Evolutionary conservation across 2,329 filamentous ascomycete species (phyloP), one percentile per base, ranked within the genome.

Genomic region (Xenoacremonium recifei): DNA sequence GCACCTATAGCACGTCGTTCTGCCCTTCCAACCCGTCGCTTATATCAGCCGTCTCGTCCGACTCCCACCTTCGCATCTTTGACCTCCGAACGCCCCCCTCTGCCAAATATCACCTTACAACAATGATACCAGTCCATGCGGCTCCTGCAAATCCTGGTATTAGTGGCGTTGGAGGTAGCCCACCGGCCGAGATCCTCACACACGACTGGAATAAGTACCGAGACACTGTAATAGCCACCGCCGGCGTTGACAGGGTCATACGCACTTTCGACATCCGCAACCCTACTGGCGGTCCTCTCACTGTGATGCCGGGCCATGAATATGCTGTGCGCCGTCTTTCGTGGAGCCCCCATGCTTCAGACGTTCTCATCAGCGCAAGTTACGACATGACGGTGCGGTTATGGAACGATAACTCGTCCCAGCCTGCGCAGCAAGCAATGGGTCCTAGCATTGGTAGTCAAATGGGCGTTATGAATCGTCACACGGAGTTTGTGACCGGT

Each of bases 181-280:
- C 81, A n/a, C 89, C 90, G 0, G 77, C 82, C 9, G 93, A 99
- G 71, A 82, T 89, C 27, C 77, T 99, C 21, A 96, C 91, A 0
- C 93, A 97, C 67, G 93, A 99, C 66, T 99, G 93, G 93, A 99
- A 99, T 71, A 99, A 99, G 68, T 99, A 99, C 69, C 80, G 87
- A 29, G 82, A 90, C 52, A 85, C 83, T 0, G 75, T 96, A 19
- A 72, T 99, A 40, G 93, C 93, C 0, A 89, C 89, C 0, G 93
- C 82, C 2, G 92, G 93, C 40, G 93, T 97, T 4, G 93, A 99
- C 65, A 80, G 87, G 40, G 71, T 85, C 15, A 84, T 99, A 47
- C 83, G 93, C 35, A 93, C 87, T 0, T 97, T 97, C 59, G 93
- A 99, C 64, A 84, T 96, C 34, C 78, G 93, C 32, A 85, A 82